These are phyloP conservation scores for Fusarium citri DNA, from an alignment of 2,329 filamentous ascomycete species.

Conservation along the genomic window DNA sequence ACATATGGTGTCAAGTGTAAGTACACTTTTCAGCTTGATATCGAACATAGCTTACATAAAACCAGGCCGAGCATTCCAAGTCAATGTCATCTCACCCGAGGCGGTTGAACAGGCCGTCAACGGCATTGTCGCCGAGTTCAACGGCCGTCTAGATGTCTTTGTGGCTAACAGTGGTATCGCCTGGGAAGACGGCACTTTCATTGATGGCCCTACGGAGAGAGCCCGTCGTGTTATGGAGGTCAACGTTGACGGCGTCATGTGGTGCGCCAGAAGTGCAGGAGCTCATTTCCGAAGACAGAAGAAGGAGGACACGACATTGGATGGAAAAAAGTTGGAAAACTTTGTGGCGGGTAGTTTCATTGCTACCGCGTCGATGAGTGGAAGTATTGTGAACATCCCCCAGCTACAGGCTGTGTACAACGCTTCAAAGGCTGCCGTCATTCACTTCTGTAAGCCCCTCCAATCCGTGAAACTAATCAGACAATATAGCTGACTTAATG, in stretches of 20 bases:
- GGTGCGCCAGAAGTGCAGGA: constrained; percentile 78
- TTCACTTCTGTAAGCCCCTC: constrained; percentile 63
- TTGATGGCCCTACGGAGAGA: constrained; percentile 72
- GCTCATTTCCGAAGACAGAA: constrained; percentile 77
- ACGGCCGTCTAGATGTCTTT: constrained; percentile 80
- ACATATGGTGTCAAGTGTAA: constrained; percentile 75
- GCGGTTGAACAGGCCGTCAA: constrained; percentile 64
- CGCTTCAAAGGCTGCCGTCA: constrained; percentile 74
- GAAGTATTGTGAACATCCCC: constrained; percentile 81
- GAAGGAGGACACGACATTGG: constrained; percentile 70
- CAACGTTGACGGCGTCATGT: constrained; percentile 82
- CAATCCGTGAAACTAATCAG: neutral
- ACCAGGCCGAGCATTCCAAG: constrained; percentile 70
- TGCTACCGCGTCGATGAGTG: constrained; percentile 82
- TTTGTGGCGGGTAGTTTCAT: constrained; percentile 78
- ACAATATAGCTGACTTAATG: constrained; percentile 1
- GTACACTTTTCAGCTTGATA: constrained; percentile 43
- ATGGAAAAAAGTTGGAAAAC: constrained; percentile 70
- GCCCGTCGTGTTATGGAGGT: constrained; percentile 76
- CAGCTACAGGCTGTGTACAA: constrained; percentile 81
- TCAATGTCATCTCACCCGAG: constrained; percentile 67
- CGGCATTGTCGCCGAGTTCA: constrained; percentile 72
- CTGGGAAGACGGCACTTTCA: constrained; percentile 76
- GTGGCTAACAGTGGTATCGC: constrained; percentile 82
- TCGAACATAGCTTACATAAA: constrained; percentile 8